Evolutionary conservation across 2,329 filamentous ascomycete genomes (phyloP), one percentile per base, ranked within the genome.

Genomic region (Coniella lustricola): DNA sequence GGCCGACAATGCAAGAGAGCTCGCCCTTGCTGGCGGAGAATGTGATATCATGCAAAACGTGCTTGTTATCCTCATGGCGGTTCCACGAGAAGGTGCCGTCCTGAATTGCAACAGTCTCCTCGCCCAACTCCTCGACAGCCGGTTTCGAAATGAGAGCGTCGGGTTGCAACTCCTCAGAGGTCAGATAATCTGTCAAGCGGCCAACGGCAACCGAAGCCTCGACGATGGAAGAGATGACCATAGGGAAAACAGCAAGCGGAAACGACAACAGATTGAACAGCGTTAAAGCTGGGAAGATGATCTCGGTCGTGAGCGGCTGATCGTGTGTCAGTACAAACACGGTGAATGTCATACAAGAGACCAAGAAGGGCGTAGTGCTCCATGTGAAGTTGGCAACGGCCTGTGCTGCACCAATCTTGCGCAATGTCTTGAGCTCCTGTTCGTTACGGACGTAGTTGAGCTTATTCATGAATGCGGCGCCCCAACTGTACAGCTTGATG

Each of bases 401-500:
- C 65, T 96, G 90, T 2, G 90, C 87, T 18, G 90, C 91, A 53
- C 93, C 93, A 58, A 98, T 98, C 68, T 91, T 96, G 54, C 93
- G 85, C 49, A 98, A 76, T 21, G 94, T 98, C 72, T 93, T 93
- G 48, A 98, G 74, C 68, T 98, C 93, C 59, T 89, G 81, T 60
- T 98, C 93, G 67, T 98, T 98, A 67, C 93, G 83, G 52, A 98
- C 90, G 64, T 87, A 87, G 69, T 93, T 97, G 51, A 98, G 81
- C 69, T 95, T 95, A 67, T 90, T 93, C 84, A 96, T 95, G 64
- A 98, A 98, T 13, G 93, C 91, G 25, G 84, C 85, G 29, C 90
- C 91, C 93, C 93, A 98, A 25, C 93, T 93, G 64, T 96, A 98
- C 17, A 98, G 79, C 71, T 98, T 98, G 73, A 98, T 93, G 63